Conservation (phyloP, 768 basidiomycete genomes). For the Auricularia sp. region DNA sequence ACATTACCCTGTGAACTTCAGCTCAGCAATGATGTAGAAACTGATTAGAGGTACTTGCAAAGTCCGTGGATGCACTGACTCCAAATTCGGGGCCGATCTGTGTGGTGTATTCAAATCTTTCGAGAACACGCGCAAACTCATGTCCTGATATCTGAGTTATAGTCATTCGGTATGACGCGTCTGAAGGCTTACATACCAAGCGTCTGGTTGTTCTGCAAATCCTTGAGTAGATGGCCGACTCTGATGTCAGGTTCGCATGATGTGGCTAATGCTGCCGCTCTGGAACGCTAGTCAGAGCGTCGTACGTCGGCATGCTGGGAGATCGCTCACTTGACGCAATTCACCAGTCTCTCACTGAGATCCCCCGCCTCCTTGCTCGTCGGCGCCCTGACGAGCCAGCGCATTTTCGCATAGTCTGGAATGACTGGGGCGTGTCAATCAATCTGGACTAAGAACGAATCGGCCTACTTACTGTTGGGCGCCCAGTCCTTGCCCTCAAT, state of each 20-base stretch:
- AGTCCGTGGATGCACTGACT: slow-evolving; percentile 62
- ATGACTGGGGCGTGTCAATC: slow-evolving; percentile 43
- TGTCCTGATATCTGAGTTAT: slow-evolving; percentile 28
- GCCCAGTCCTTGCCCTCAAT: slow-evolving; percentile 60
- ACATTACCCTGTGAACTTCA: slow-evolving; percentile 52
- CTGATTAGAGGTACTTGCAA: slow-evolving; percentile 38
- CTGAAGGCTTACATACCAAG: slow-evolving; percentile 32
- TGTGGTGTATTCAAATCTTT: slow-evolving; percentile 34
- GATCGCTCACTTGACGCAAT: slow-evolving; percentile 58
- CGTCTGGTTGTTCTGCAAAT: slow-evolving; percentile 48
- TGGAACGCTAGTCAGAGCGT: slow-evolving; percentile 21
- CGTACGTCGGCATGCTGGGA: slow-evolving; percentile 1
- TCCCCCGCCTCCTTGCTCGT: slow-evolving; percentile 43
- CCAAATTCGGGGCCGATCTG: slow-evolving; percentile 19
- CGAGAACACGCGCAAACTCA: slow-evolving; percentile 39
- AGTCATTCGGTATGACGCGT: no score
- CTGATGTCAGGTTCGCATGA: slow-evolving; percentile 36
- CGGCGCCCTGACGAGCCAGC: slow-evolving; percentile 62
- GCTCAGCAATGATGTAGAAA: slow-evolving; percentile 4
- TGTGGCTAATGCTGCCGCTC: slow-evolving; percentile 55
- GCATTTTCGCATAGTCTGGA: slow-evolving; percentile 72
- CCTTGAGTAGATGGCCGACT: slow-evolving; percentile 35
- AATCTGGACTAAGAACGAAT: not conserved
- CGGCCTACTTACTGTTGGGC: slow-evolving; percentile 47
- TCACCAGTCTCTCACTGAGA: slow-evolving; percentile 49